Evolutionary conservation across 108 stramenopile species (phyloP), one percentile per base, ranked within the genome.

Genomic region (Pseudonitzschia pungens): DNA sequence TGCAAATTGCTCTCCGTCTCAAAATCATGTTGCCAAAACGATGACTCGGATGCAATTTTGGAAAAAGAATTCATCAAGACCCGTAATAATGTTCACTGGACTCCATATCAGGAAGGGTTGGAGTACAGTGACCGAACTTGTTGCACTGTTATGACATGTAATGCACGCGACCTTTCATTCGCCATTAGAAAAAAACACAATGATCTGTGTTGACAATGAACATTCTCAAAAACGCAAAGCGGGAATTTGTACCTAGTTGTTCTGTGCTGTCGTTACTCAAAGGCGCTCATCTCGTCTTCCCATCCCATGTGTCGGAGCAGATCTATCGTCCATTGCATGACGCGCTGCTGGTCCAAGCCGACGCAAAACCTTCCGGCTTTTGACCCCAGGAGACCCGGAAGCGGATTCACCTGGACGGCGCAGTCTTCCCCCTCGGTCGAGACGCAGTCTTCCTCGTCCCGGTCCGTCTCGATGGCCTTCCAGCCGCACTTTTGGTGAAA

Each of bases 351-450:
- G 11, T 12, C 36, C 15, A 7, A 4, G 29, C 60, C 40, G 36
- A 62, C 40, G 32, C 60, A 62, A 33, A 29, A 33, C 4, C 15
- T 41, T 5, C 60, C 60, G 8, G 32, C 6, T 3, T 9, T 21
- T 15, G 32, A 36, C n/a, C 60, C 60, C 32, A 62, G 7, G 20
- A 62, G 29, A 16, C 60, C 60, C 40, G 60, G 60, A 33, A 62
- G 40, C 14, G 32, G 29, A 40, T 62, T 62, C 0, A 33, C 10
- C 5, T 31, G 32, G 14, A 62, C 29, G 10, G 16, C 32, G 20
- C 60, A 62, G 21, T 26, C 12, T 24, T 24, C 24, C 2, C 60
- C 40, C 26, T 21, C 15, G 28, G 4, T 21, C 3, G 36, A 9
- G 32, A 16, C 11, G 20, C 60, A 33, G 9, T 20, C 60, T 24